A percentile compares a stretch with the other conserved stretches of the same genome.
phyloP scores from a whole-genome alignment of 1,139 yeast genomes.

The Sugiyamaella grinbergsii region DNA sequence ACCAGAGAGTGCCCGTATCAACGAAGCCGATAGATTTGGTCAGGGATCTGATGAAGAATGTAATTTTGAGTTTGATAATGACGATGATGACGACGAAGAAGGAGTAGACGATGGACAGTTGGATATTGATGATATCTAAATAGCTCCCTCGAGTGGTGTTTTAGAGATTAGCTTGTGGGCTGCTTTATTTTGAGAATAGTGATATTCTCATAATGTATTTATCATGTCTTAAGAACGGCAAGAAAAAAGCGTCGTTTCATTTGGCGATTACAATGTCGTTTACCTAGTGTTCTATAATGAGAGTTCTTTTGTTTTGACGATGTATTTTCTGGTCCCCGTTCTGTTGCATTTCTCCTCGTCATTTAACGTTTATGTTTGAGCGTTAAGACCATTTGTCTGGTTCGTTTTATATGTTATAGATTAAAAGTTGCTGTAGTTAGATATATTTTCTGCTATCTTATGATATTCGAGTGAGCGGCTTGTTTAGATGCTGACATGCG shows the following conservation, averaged over 20 bases:
- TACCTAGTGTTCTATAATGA: neutral
- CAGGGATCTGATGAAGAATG: constrained; percentile 97
- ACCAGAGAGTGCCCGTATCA: constrained; percentile 92
- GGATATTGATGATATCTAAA: constrained; percentile 78
- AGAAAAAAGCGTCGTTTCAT: neutral
- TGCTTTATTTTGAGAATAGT: neutral
- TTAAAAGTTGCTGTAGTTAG: constrained; percentile 8
- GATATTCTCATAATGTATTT: neutral
- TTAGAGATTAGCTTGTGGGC: neutral
- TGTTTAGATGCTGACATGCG: no score
- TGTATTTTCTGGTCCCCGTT: no score
- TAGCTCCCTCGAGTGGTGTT: neutral
- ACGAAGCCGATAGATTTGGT: constrained; percentile 96
- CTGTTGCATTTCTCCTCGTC: constrained; percentile 6
- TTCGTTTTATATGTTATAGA: constrained; percentile 6
- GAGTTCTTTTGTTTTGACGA: no score
- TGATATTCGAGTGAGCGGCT: no score
- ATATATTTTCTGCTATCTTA: neutral
- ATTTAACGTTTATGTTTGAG: neutral
- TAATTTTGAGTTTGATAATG: constrained; percentile 98
- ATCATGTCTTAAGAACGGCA: neutral
- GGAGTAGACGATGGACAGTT: constrained; percentile 69
- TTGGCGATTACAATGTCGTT: no score
- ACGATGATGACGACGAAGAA: constrained; percentile 75
- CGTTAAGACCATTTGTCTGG: neutral